These are phyloP conservation scores for Anastatica hierochuntica DNA, from an alignment of 345 rosid genomes.

Conservation along the genomic window DNA sequence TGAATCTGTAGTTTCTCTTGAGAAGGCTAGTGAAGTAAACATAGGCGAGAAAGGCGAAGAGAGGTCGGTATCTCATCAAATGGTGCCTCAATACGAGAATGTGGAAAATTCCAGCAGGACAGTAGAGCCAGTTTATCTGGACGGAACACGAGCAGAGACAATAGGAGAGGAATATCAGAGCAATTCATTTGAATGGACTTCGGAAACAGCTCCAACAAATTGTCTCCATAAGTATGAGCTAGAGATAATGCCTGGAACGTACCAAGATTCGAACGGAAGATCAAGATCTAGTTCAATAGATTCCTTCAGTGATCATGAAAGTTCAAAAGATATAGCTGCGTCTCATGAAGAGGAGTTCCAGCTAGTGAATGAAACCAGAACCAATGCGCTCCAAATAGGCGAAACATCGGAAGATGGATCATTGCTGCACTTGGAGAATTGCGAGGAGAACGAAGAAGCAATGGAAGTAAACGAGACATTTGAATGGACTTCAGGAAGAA, in stretches of 20 bases:
- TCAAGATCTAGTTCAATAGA: slow-evolving; percentile 2
- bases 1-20: no score
- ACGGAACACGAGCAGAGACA: slow-evolving; percentile 13
- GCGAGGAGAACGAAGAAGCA: not conserved
- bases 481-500: slow-evolving; percentile 13
- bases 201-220: slow-evolving; percentile 13
- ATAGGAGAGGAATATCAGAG: slow-evolving; percentile 13
- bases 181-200: slow-evolving; percentile 10
- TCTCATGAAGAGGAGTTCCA: not conserved
- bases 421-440: not conserved
- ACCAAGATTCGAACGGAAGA: not conserved
- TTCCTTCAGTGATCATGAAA: slow-evolving; percentile 7
- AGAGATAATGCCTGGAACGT: not conserved
- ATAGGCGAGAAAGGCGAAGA: not conserved
- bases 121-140: slow-evolving; percentile 1
- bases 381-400: not conserved
- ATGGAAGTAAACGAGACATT: slow-evolving; percentile 8
- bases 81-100: slow-evolving; percentile 4
- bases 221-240: slow-evolving; percentile 2
- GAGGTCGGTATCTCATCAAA: not conserved
- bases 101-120: not conserved
- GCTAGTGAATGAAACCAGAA: slow-evolving; percentile 1
- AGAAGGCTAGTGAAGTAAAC: no score
- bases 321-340: slow-evolving; percentile 1
- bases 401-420: not conserved